Evolutionary conservation across 2,329 filamentous ascomycete genomes (phyloP).

Genomic region (Nemania sp.): DNA sequence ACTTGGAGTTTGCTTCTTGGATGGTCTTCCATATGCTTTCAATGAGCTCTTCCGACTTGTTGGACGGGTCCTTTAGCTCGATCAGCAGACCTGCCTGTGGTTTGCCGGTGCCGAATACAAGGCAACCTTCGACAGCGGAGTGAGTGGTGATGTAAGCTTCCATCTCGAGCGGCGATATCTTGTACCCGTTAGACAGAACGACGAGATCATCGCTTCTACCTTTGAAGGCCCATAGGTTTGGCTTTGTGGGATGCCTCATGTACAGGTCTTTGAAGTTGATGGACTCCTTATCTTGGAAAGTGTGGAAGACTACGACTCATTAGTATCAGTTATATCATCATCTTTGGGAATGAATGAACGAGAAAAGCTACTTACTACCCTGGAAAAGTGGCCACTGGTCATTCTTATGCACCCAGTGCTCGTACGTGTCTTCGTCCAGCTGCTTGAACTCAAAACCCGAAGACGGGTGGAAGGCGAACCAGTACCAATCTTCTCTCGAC

Average conservation of each 20-base stretch:
- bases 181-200: constrained; percentile 12
- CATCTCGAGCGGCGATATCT: constrained; percentile 7
- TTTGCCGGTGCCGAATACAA: constrained; percentile 9
- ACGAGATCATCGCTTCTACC: constrained; percentile 13
- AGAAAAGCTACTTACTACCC: constrained; percentile 20
- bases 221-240: constrained; percentile 11
- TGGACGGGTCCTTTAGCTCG: constrained; percentile 12
- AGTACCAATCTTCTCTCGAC: constrained; percentile 35
- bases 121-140: constrained; percentile 5
- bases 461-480: constrained; percentile 42
- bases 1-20: constrained; percentile 9
- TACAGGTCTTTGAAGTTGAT: constrained; percentile 12
- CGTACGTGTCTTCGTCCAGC: constrained; percentile 37
- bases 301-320: constrained; percentile 37
- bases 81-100: constrained; percentile 11
- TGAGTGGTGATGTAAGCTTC: constrained; percentile 9
- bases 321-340: background rate
- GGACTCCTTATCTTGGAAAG: constrained; percentile 33
- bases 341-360: background rate
- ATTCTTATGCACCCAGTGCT: constrained; percentile 43
- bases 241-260: constrained; percentile 8
- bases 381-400: constrained; percentile 39
- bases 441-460: constrained; percentile 44
- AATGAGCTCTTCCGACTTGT: constrained; percentile 5
- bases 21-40: constrained; percentile 18